Percentiles rank a stretch among this genome's conserved stretches.
Conservation (phyloP, 345 rosid genomes). For the Aethionema arabicum region DNA sequence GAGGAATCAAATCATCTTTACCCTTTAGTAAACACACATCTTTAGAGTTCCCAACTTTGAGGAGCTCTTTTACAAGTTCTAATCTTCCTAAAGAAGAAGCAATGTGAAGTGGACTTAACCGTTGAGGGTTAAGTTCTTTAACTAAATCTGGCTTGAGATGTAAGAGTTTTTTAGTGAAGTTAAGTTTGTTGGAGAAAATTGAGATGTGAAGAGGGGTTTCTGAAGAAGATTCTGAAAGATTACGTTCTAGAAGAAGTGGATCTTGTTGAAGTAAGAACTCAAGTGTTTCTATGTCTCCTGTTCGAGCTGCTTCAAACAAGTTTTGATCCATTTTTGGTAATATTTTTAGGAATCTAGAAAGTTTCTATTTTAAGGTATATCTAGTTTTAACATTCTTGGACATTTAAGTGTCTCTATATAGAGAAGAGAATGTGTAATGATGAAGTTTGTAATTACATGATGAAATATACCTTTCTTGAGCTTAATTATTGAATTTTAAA, state of each 20-base stretch:
- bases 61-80: not conserved
- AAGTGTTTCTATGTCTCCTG: slow-evolving; percentile 22
- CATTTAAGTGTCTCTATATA: not conserved
- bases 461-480: slow-evolving; percentile 10
- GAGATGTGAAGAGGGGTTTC: slow-evolving; percentile 33
- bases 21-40: slow-evolving; percentile 23
- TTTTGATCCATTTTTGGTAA: slow-evolving; percentile 21
- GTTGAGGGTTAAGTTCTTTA: not conserved
- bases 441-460: slow-evolving; percentile 8
- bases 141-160: not conserved
- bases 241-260: slow-evolving; percentile 29
- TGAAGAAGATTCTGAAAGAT: slow-evolving; percentile 1
- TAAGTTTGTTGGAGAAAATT: not conserved
- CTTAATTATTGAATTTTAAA: slow-evolving; percentile 9
- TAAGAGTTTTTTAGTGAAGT: not conserved
- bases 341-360: slow-evolving; percentile 10
- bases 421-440: slow-evolving; percentile 10
- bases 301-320: slow-evolving; percentile 30
- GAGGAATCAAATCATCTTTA: slow-evolving; percentile 26
- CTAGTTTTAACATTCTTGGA: too few relatives aligned
- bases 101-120: not conserved
- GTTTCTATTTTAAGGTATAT: too few relatives aligned
- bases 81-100: not conserved
- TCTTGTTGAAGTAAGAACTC: slow-evolving; percentile 24
- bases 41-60: slow-evolving; percentile 1